phyloP scores from a whole-genome alignment of 2,329 filamentous ascomycete species.

The Fusarium acutatum region DNA sequence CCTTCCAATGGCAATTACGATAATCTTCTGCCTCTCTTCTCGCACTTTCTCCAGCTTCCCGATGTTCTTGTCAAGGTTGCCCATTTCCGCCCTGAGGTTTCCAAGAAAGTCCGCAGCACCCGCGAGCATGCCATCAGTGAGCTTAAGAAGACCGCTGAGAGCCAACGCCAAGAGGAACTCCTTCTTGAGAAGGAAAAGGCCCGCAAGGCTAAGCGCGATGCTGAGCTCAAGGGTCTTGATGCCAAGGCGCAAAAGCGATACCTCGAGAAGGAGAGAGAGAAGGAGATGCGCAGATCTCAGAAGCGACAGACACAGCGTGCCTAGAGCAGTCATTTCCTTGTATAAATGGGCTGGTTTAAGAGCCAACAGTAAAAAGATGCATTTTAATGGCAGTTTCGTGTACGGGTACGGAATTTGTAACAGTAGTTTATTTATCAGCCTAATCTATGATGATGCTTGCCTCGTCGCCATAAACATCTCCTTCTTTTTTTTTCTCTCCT shows the following conservation, averaged over 20 bases:
- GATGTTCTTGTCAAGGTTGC: conserved; percentile 79
- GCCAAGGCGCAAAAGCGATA: conserved; percentile 89
- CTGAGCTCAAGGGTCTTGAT: conserved; percentile 77
- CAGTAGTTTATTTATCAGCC: conserved; percentile 28
- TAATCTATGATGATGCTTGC: conserved; percentile 23
- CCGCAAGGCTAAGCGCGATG: conserved; percentile 91
- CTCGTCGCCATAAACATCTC: neutral
- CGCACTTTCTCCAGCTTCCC: conserved; percentile 83
- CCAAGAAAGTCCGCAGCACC: conserved; percentile 80
- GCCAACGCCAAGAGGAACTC: conserved; percentile 81
- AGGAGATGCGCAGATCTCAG: conserved; percentile 67
- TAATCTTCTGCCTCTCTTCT: conserved; percentile 76
- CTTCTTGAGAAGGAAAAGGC: conserved; percentile 75
- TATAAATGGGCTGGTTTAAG: neutral
- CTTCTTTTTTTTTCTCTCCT: neutral
- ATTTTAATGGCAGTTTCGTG: conserved; percentile 20
- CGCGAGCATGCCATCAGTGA: conserved; percentile 84
- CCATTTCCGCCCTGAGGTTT: conserved; percentile 90
- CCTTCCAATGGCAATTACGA: conserved; percentile 71
- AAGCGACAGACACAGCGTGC: conserved; percentile 65
- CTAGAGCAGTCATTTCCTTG: conserved; percentile 41
- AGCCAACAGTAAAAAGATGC: neutral
- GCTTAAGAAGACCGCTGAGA: conserved; percentile 82
- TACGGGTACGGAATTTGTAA: conserved; percentile 25
- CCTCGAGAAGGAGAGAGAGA: conserved; percentile 81